These are phyloP conservation scores for Pseudisothecium myosuroides DNA, from an alignment of 225 moss, liverwort and hornwort species.

Conservation along the genomic window DNA sequence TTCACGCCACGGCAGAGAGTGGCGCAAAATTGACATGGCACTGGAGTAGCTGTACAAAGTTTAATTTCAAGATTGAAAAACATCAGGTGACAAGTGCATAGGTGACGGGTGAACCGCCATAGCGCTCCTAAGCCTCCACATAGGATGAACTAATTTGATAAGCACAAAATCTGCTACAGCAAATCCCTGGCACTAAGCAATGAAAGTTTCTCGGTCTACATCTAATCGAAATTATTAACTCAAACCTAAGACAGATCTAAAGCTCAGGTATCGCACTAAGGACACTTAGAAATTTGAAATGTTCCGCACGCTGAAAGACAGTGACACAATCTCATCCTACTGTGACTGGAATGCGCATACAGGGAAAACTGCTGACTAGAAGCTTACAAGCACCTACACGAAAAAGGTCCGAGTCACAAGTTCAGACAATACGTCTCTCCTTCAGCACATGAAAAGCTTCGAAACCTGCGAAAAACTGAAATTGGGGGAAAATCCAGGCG, in stretches of 20 bases:
- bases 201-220: background rate
- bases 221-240: background rate
- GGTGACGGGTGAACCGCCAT: background rate
- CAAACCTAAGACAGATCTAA: background rate
- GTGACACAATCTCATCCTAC: background rate
- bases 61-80: background rate
- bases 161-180: background rate
- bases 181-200: background rate
- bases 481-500: background rate
- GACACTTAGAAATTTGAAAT: background rate
- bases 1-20: background rate
- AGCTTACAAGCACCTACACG: background rate
- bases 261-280: background rate
- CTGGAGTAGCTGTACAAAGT: background rate
- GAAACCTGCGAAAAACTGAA: slow-evolving; percentile 7
- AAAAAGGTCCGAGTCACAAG: background rate
- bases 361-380: background rate
- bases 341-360: background rate
- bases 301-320: background rate
- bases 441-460: background rate
- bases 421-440: background rate
- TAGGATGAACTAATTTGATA: background rate
- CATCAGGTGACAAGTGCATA: background rate
- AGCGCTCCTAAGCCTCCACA: background rate
- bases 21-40: background rate